Base-by-base conservation (phyloP, 2,329 filamentous ascomycete species). In the Pezicula radicicola region DNA sequence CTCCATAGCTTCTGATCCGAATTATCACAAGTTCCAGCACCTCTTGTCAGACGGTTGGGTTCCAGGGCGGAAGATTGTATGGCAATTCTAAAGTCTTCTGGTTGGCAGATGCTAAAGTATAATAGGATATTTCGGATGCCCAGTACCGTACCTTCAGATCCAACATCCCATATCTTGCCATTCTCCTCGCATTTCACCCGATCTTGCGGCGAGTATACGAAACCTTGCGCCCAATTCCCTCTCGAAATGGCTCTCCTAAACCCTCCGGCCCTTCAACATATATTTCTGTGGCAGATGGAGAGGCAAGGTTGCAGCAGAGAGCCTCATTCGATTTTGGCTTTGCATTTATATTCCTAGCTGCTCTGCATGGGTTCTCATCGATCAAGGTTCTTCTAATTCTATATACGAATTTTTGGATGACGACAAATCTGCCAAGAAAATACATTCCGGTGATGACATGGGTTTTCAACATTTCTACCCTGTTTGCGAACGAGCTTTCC, bases 401-500 rank as follows among this genome's bases (percentile, higher is more conserved):
- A 12, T 88, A 81, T 58, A 65, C 87, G 58, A 99, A 99, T 70
- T 97, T 88, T 72, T 80, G 80, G 53, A 76, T 99, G 39, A 89
- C 85, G 12, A 96, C 83, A 6, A 72, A 72, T 39, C 69, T 96
- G 12, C 90, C 91, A 9, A 82, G 81, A 54, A 72, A 77, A 27
- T 87, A 86, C 59, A 75, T 96, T 1, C 91, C 92, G 0, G 74
- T 75, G 3, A 84, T 80, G 7, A 96, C 93, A 0, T 99, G 95
- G 94, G 69, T 83, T 3, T 97, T 97, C 75, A 97, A 96, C 63
- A 81, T 99, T 50, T 79, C 77, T 25, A 87, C 85, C 4, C 74
- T 99, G 35, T 97, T 99, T 65, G 85, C 90, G 49, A 99, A 99
- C 65, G 94, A 99, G 69, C 72, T 97, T 6, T 84, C 77, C 48